A percentile compares a stretch with the other conserved stretches of the same genome.
These are phyloP conservation scores for Boehmeria nivea DNA, from an alignment of 306 rosid species.

Conservation along the genomic window DNA sequence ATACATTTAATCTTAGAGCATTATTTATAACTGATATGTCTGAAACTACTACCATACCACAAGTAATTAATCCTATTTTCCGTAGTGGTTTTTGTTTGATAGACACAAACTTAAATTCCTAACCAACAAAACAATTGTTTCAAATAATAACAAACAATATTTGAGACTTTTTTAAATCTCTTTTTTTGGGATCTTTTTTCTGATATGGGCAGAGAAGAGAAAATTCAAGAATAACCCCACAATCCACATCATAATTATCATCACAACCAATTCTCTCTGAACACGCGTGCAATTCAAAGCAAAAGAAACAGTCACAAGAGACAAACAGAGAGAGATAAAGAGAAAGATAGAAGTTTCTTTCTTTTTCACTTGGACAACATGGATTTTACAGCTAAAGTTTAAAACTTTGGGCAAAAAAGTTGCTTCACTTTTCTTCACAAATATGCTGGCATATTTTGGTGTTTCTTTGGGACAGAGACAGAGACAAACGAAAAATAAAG, in stretches of 20 bases:
- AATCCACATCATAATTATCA: constrained; percentile 17
- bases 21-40: too few relatives aligned
- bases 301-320: constrained; percentile 4
- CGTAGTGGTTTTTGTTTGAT: too few relatives aligned
- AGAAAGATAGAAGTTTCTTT: constrained; percentile 17
- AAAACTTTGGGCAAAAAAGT: constrained; percentile 14
- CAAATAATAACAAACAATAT: too few relatives aligned
- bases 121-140: too few relatives aligned
- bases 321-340: neutral
- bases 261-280: constrained; percentile 19
- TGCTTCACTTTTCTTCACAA: constrained; percentile 9
- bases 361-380: constrained; percentile 26
- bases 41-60: too few relatives aligned
- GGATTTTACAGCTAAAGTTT: constrained; percentile 6
- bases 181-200: too few relatives aligned
- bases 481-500: constrained; percentile 18
- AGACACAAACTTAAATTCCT: too few relatives aligned
- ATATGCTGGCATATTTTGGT: constrained; percentile 11
- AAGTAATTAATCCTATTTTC: too few relatives aligned
- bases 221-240: neutral
- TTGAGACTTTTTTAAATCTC: too few relatives aligned
- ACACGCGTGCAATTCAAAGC: constrained; percentile 31
- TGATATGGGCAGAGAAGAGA: neutral
- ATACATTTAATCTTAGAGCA: too few relatives aligned
- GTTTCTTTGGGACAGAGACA: constrained; percentile 10